Percentiles rank a stretch among this genome's conserved stretches.
These are phyloP conservation scores for Heliamphora exappendiculata DNA, from an alignment of 148 eudicot species.

Conservation along the genomic window DNA sequence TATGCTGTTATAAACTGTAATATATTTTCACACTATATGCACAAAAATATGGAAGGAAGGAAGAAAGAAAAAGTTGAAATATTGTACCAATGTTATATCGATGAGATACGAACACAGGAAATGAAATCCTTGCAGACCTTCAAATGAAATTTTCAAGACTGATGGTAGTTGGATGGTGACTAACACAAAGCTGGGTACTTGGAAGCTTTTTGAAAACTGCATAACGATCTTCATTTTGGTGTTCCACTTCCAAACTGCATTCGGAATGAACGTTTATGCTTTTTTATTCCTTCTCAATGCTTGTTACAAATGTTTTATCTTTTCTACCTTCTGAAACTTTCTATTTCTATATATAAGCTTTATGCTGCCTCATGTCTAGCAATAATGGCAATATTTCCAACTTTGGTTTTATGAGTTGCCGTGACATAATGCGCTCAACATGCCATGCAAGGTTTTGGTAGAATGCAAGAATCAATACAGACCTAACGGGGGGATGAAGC, in stretches of 20 bases:
- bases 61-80: background rate
- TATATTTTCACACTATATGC: no score
- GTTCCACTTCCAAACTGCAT: background rate
- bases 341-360: background rate
- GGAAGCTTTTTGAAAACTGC: background rate
- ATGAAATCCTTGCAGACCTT: background rate
- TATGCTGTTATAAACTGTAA: no score
- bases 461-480: background rate
- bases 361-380: background rate
- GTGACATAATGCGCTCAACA: background rate
- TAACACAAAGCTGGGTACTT: background rate
- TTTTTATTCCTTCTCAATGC: slow-evolving; percentile 1
- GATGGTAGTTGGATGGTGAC: background rate
- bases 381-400: background rate
- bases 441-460: background rate
- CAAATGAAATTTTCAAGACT: background rate
- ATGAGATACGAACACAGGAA: background rate
- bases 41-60: no score
- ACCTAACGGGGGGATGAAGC: no score
- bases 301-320: background rate
- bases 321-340: background rate
- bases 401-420: background rate
- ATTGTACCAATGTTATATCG: background rate
- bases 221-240: background rate
- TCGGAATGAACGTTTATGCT: background rate